Percentiles rank a stretch among this genome's conserved stretches.
These are phyloP conservation scores for Mycena sanguinolenta DNA, from an alignment of 768 basidiomycete genomes.

Conservation along the genomic window DNA sequence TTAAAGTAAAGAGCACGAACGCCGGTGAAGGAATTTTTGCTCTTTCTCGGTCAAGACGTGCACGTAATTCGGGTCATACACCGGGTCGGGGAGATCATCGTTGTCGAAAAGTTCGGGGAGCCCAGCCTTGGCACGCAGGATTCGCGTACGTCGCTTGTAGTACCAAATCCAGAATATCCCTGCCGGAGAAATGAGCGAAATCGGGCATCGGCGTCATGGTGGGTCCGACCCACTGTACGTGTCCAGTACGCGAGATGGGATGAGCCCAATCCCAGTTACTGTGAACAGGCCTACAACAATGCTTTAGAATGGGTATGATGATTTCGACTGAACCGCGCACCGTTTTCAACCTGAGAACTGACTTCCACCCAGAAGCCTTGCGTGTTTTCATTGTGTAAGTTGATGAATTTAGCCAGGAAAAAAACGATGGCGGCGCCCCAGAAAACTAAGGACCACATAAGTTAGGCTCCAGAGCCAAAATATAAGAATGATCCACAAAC, in stretches of 20 bases:
- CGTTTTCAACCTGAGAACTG: slow-evolving; percentile 82
- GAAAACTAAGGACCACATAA: slow-evolving; percentile 63
- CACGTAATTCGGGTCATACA: slow-evolving; percentile 76
- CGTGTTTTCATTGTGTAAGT: slow-evolving; percentile 73
- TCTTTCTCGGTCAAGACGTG: slow-evolving; percentile 78
- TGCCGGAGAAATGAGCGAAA: slow-evolving; percentile 42
- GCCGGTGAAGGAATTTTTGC: slow-evolving; percentile 73
- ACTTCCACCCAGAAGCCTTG: slow-evolving; percentile 90
- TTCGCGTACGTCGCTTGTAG: slow-evolving; percentile 72
- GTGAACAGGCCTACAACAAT: slow-evolving; percentile 75
- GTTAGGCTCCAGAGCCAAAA: slow-evolving; percentile 19
- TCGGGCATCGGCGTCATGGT: background rate
- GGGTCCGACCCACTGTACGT: slow-evolving; percentile 70
- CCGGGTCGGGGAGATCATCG: slow-evolving; percentile 87
- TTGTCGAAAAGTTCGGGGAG: slow-evolving; percentile 78
- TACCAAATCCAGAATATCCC: slow-evolving; percentile 82
- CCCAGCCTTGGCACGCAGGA: slow-evolving; percentile 70
- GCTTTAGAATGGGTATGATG: background rate
- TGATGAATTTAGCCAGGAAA: slow-evolving; percentile 77
- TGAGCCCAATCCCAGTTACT: slow-evolving; percentile 82
- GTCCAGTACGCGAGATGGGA: slow-evolving; percentile 81
- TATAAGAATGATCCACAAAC: slow-evolving; percentile 45
- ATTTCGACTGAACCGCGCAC: slow-evolving; percentile 48
- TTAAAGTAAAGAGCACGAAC: slow-evolving; percentile 53
- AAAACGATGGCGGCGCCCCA: slow-evolving; percentile 91